Evolutionary conservation across 108 stramenopile genomes (phyloP), one percentile per base, ranked within the genome.

Genomic region (Schizochytrium sp.): DNA sequence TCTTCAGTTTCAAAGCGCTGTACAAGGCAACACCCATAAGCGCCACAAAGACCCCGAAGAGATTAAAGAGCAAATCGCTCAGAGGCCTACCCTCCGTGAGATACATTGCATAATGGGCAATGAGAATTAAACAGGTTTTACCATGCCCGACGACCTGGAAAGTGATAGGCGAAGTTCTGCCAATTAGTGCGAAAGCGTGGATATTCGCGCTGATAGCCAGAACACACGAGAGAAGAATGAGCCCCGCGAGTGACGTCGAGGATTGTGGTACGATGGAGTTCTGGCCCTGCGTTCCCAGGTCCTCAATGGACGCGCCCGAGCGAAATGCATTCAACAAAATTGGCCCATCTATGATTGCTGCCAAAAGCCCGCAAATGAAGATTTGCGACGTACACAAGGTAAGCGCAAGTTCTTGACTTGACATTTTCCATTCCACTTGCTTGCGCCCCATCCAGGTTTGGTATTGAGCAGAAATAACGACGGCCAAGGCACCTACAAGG

Each of bases 111-210:
- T 83, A 83, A 6, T 28, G 5, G 6, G 76, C 19, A 23, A 53
- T 18, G 25, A 83, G 51, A 83, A 83, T 83, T 1, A 83, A 45
- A 3, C 76, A 83, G 19, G 76, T 83, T 23, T 83, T 83, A 23
- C 76, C 76, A 83, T 83, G 76, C 12, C 76, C 76, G 19, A 83
- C 76, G 6, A 83, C 76, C 23, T 83, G 76, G 23, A 83, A 83
- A 16, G 76, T 83, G 25, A 83, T 45, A 0, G 76, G 5, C 25
- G 76, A 83, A 19, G 76, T 83, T 23, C 2, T 83, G 25, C 76
- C 76, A 23, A 83, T 83, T 0, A 83, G 51, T 10, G 76, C 76
- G 5, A 83, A 83, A 12, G 76, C 19, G 76, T 83, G 76, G 45
- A 83, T 45, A 4, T 83, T 83, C 45, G 28, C 76, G 28, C 48